phyloP scores from a whole-genome alignment of 495 filamentous ascomycete genomes.

The Letharia lupina region DNA sequence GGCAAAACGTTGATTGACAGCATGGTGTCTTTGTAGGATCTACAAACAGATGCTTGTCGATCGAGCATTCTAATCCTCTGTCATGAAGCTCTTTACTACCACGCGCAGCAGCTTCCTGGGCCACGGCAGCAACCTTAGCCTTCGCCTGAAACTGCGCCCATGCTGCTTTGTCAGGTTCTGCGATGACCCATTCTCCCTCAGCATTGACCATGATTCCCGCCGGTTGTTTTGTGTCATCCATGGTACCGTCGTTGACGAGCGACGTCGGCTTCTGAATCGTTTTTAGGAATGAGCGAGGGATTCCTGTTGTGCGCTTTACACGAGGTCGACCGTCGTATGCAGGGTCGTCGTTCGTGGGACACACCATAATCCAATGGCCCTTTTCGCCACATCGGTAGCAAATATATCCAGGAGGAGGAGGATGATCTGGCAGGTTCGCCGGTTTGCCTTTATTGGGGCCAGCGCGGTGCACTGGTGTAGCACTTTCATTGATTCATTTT shows the following conservation, averaged over 20 bases:
- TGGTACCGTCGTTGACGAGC: slow-evolving; percentile 60
- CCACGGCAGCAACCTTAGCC: slow-evolving; percentile 69
- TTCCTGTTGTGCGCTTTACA: slow-evolving; percentile 91
- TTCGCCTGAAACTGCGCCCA: slow-evolving; percentile 98
- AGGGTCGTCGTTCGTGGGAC: slow-evolving; percentile 94
- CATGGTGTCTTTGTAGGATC: slow-evolving; percentile 97
- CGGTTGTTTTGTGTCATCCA: slow-evolving; percentile 69
- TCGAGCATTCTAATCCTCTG: slow-evolving; percentile 79
- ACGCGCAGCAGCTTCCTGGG: slow-evolving; percentile 57
- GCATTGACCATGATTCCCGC: slow-evolving; percentile 91
- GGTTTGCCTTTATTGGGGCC: slow-evolving; percentile 50
- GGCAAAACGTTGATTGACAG: slow-evolving; percentile 95
- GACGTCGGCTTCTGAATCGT: slow-evolving; percentile 84
- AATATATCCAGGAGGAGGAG: slow-evolving; percentile 84
- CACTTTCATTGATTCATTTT: slow-evolving; percentile 35
- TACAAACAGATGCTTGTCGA: slow-evolving; percentile 95
- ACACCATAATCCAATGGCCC: slow-evolving; percentile 96
- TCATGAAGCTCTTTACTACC: slow-evolving; percentile 75
- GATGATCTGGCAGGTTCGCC: slow-evolving; percentile 75
- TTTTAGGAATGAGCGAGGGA: slow-evolving; percentile 85
- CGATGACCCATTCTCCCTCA: slow-evolving; percentile 93
- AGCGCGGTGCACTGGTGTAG: slow-evolving; percentile 52
- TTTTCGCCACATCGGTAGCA: slow-evolving; percentile 98
- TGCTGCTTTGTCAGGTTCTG: slow-evolving; percentile 83
- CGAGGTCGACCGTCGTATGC: slow-evolving; percentile 84